A percentile compares a stretch with the other conserved stretches of the same genome.
These are phyloP conservation scores for Botryotinia calthae DNA, from an alignment of 2,329 filamentous ascomycete species.

Conservation along the genomic window DNA sequence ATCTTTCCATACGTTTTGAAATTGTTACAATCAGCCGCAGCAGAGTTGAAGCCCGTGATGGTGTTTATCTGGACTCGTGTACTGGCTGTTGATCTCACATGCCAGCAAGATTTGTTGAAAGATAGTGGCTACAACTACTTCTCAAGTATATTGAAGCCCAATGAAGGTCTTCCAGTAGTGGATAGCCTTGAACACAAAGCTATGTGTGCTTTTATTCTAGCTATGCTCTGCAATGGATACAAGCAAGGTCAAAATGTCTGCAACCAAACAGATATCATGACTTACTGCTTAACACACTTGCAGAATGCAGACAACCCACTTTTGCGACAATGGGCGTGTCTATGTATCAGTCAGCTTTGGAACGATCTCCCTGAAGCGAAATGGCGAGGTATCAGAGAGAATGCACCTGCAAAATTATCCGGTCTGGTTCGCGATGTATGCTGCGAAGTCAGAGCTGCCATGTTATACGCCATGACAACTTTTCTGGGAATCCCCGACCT, in stretches of 20 bases:
- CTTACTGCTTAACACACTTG: slow-evolving; percentile 80
- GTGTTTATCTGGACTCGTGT: slow-evolving; percentile 99
- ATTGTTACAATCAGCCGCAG: slow-evolving; percentile 87
- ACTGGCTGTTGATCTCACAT: slow-evolving; percentile 89
- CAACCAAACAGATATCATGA: slow-evolving; percentile 85
- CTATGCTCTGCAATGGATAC: slow-evolving; percentile 95
- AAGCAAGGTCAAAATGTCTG: slow-evolving; percentile 89
- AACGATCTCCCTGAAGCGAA: slow-evolving; percentile 87
- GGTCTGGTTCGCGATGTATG: slow-evolving; percentile 80
- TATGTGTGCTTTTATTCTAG: slow-evolving; percentile 97
- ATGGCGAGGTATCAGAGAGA: slow-evolving; percentile 89
- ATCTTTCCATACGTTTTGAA: slow-evolving; percentile 99
- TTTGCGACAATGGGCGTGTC: slow-evolving; percentile 89
- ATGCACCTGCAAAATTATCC: slow-evolving; percentile 74
- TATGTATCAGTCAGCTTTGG: slow-evolving; percentile 96
- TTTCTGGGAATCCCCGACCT: slow-evolving; percentile 92
- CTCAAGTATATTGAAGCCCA: slow-evolving; percentile 83
- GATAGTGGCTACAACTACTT: slow-evolving; percentile 98
- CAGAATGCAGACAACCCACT: slow-evolving; percentile 84
- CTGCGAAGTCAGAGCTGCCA: slow-evolving; percentile 88
- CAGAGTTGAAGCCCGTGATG: slow-evolving; percentile 96
- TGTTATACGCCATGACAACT: slow-evolving; percentile 88
- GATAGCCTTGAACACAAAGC: slow-evolving; percentile 94
- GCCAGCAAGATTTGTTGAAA: slow-evolving; percentile 90
- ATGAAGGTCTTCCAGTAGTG: slow-evolving; percentile 76